Evolutionary conservation across 2,329 filamentous ascomycete genomes (phyloP), one percentile per base, ranked within the genome.

Genomic region (Talaromyces sp.): DNA sequence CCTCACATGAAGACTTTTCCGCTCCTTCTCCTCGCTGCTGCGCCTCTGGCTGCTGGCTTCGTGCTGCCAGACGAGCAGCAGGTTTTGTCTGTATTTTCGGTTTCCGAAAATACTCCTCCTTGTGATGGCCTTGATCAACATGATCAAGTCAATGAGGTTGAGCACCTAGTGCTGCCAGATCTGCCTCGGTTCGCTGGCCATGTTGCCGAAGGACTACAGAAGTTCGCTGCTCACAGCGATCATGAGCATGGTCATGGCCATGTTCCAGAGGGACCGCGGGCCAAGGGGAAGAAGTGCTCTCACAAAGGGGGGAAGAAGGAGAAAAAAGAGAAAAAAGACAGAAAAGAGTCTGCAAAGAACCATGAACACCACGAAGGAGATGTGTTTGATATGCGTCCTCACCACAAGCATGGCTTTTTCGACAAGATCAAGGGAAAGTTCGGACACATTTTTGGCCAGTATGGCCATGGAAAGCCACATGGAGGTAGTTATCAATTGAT

Each of bases 21-120:
- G 73, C 72, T 81, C 68, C 69, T 71, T 52, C 69, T 72, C 41
- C 69, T 83, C 66, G 75, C 79, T 58, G 69, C 81, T 43, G 75
- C 78, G 61, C 77, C 79, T 24, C 65, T 80, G 59, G 71, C 74
- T 59, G 72, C 77, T 46, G 80, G 79, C 50, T 75, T 83, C 54
- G 78, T 83, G 58, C 71, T 84, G 56, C 79, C 80, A 10, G 73
- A 80, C 51, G 75, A 81, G 63, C 59, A 61, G 43, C 59, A 80
- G 61, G 72, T 81, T 54, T 74, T 82, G 63, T 71, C 56, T 64
- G 75, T 57, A 56, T 79, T 60, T 66, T 69, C 60, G 71, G 54
- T 59, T n/a, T 48, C 62, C 32, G 48, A 29, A 27, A 52, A 27
- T 29, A 43, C 27, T 12, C 5, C 14, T n/a, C 7, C 26, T 52